Percentiles rank a stretch among this genome's conserved stretches.
Conservation (phyloP, 192 early-diverging fungal genomes). For the Hyaloraphidium curvatum region DNA sequence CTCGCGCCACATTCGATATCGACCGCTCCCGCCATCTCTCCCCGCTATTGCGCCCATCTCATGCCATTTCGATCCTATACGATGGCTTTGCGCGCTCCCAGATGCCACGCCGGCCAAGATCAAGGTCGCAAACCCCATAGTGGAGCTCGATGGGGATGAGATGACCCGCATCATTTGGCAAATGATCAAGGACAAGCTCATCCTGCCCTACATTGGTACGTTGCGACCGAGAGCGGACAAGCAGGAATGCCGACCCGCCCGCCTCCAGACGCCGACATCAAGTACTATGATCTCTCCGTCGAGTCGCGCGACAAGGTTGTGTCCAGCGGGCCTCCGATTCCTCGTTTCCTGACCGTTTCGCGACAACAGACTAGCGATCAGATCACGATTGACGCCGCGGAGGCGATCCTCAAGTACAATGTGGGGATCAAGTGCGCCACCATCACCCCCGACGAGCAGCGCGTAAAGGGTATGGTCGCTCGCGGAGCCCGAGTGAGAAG, state of each 20-base stretch:
- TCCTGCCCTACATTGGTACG: neutral
- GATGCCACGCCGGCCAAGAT: slow-evolving; percentile 29
- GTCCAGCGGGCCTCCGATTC: slow-evolving; percentile 3
- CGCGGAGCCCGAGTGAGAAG: neutral
- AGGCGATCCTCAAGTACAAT: slow-evolving; percentile 92
- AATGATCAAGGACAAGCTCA: slow-evolving; percentile 66
- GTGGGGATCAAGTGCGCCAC: slow-evolving; percentile 99
- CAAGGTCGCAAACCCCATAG: slow-evolving; percentile 63
- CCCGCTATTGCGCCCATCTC: too few species aligned
- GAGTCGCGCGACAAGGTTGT: slow-evolving; percentile 60
- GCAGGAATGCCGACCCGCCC: slow-evolving; percentile 47
- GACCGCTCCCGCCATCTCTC: too few species aligned
- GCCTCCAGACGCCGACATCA: slow-evolving; percentile 74
- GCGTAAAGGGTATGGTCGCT: slow-evolving; percentile 44
- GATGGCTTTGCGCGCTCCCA: neutral
- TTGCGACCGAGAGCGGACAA: neutral
- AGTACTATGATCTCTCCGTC: slow-evolving; percentile 91
- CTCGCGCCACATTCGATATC: too few species aligned
- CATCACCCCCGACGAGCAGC: slow-evolving; percentile 88
- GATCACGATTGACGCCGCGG: slow-evolving; percentile 87
- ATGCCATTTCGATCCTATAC: too few species aligned
- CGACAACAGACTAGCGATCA: slow-evolving; percentile 57
- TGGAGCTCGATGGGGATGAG: slow-evolving; percentile 88
- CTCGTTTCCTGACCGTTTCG: neutral
- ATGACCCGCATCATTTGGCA: slow-evolving; percentile 82